Base-by-base conservation (phyloP, 352 stramenopile species). In the Globisporangium alternatum region DNA sequence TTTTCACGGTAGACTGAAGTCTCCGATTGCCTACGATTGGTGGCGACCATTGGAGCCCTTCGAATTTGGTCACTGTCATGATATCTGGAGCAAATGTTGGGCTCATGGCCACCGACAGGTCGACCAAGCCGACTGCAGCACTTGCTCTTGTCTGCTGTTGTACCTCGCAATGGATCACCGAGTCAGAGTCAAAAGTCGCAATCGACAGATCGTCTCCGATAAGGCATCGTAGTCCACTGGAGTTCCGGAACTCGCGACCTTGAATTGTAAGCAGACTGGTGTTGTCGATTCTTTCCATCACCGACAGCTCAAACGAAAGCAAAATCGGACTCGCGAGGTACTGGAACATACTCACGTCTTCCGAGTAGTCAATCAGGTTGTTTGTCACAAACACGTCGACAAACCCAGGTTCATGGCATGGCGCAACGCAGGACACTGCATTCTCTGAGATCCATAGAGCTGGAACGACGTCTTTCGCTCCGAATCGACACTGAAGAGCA, bases 351-450 rank as follows among this genome's bases (percentile, higher is more conserved):
- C 70, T 21, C 19, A 56, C 30, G 21, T 78, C 62, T 19, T 59
- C 21, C 0, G 77, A 84, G 61, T 81, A 89, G 43, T 87, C 76
- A 52, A 84, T 71, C 5, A 85, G 10, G 17, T 89, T 89, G 67
- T 83, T 89, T 0, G 76, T 80, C 25, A 87, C 73, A 30, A 78
- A 72, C 0, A 89, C 56, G 21, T 68, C 61, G 21, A 84, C 68
- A 43, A 65, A 68, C 1, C 74, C 74, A 7, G 66, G 72, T 8
- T 30, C 47, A 13, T 83, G 70, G 9, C 17, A 39, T 15, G 76
- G 74, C 2, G 66, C 67, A 1, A 65, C 54, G 53, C 80, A 89
- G 28, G 62, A 55, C 22, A 89, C 31, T 17, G 57, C 35, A 0
- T 47, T 66, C 0, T 76, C 63, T 0, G 76, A 81, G 25, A 86